Percentiles rank a stretch among this genome's conserved stretches.
These are phyloP conservation scores for Pleurotus pulmonarius DNA, from an alignment of 768 basidiomycete genomes.

Conservation along the genomic window DNA sequence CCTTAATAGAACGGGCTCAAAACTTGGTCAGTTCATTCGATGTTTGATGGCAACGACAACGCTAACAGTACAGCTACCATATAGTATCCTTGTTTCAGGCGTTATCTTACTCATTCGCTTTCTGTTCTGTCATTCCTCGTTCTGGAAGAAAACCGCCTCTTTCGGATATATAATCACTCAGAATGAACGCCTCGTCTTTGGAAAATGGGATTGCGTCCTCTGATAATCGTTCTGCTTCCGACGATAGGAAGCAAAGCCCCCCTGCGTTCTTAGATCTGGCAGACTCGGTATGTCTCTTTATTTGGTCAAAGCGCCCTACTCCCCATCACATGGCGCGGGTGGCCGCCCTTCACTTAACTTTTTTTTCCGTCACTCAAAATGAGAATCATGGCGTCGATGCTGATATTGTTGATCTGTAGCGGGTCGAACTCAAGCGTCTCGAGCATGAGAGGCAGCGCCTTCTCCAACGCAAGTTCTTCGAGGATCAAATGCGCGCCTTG, in stretches of 20 bases:
- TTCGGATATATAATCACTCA: conserved; percentile 33
- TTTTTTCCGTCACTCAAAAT: conserved; percentile 14
- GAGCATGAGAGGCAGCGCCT: conserved; percentile 90
- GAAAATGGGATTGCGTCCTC: conserved; percentile 67
- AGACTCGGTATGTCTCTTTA: conserved; percentile 67
- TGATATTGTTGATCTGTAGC: conserved; percentile 38
- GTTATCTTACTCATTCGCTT: conserved; percentile 46
- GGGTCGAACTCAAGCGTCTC: conserved; percentile 85
- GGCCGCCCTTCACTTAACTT: conserved; percentile 57
- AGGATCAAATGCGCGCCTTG: conserved; percentile 93
- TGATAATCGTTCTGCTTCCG: conserved; percentile 66
- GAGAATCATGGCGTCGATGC: conserved; percentile 6
- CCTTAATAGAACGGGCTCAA: conserved; percentile 70
- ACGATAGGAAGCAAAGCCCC: conserved; percentile 81
- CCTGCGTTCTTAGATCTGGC: conserved; percentile 93
- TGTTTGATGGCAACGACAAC: conserved; percentile 19
- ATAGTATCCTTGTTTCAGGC: conserved; percentile 60
- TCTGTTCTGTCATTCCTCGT: conserved; percentile 55
- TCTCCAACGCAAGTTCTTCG: conserved; percentile 86
- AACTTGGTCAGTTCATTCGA: conserved; percentile 40
- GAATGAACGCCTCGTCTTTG: conserved; percentile 62
- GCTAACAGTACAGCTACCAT: conserved; percentile 24
- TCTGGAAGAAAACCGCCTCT: conserved; percentile 47
- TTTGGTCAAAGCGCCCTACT: conserved; percentile 10
- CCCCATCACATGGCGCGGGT: conserved; percentile 57